Evolutionary conservation across 768 basidiomycete genomes (phyloP), one percentile per base, ranked within the genome.

Genomic region (Russula vinacea): DNA sequence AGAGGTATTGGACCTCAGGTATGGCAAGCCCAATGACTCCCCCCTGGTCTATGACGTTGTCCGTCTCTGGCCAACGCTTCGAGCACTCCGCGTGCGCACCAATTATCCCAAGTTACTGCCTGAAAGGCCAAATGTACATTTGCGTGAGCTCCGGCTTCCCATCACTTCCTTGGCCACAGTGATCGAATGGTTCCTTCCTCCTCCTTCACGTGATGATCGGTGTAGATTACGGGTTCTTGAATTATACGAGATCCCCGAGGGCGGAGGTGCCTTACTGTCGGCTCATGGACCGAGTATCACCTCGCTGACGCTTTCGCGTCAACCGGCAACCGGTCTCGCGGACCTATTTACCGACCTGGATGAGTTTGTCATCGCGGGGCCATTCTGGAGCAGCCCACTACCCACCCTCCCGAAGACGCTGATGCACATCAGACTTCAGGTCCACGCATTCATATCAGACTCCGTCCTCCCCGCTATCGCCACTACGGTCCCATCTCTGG

Each of bases 61-160:
- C 37, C 26, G 49, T 29, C 22, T 65, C 49, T 65, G 64, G 59
- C 59, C 53, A 9, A 39, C 17, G 9, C 40, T 65, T 8, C 59
- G 40, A 42, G 64, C 58, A n/a, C 64, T 65, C 37, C 64, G 59
- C 24, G 64, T 65, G 33, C 55, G 44, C 32, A 56, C 59, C 9
- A 32, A 56, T 26, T 56, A 29, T 19, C 16, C 7, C 14, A 42
- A n/a, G 35, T 24, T 47, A 26, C 54, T 40, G 17, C 59, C 22
- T 0, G 54, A 22, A 33, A 13, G 39, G 19, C 54, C 54, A 3
- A 37, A 14, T 3, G 9, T 44, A 11, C 39, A 53, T 35, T 49
- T 65, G 47, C 59, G 55, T 22, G 64, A 65, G 32, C 59, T 65
- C 24, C 54, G 64, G 40, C 64, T 65, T 37, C 64, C 58, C n/a